Percentiles rank a stretch among this genome's conserved stretches.
phyloP scores from a whole-genome alignment of 495 filamentous ascomycete genomes.

The Aspergillus homomorphus region DNA sequence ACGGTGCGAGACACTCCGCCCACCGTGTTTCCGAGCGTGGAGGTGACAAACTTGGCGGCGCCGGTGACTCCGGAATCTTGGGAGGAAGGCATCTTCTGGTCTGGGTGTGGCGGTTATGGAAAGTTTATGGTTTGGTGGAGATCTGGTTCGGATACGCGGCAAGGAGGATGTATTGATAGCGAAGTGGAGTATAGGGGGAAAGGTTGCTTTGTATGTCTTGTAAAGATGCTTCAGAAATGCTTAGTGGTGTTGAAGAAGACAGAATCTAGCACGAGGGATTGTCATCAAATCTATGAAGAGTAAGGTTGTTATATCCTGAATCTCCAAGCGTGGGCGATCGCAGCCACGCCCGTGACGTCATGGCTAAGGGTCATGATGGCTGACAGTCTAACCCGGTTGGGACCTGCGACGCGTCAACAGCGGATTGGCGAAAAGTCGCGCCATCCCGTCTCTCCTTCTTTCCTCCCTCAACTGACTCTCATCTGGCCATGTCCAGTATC shows the following conservation, averaged over 20 bases:
- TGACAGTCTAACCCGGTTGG: neutral
- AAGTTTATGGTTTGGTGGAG: neutral
- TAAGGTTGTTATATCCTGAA: neutral
- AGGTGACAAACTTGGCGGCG: slow-evolving; percentile 47
- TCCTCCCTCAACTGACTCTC: neutral
- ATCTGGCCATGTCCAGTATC: neutral
- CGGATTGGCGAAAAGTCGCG: neutral
- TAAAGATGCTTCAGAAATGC: too few species aligned
- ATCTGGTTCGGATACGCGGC: neutral
- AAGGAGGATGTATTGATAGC: neutral
- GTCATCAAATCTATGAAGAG: neutral
- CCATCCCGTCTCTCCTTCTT: neutral
- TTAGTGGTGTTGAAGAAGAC: too few species aligned
- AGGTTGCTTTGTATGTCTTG: too few species aligned
- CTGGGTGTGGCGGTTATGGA: neutral
- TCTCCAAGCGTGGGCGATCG: too few species aligned
- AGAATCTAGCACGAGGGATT: neutral
- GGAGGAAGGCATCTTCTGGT: slow-evolving; percentile 12
- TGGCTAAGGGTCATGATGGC: neutral
- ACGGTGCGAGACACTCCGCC: slow-evolving; percentile 63
- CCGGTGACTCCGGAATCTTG: slow-evolving; percentile 38
- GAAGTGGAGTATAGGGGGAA: too few species aligned
- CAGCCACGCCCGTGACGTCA: neutral
- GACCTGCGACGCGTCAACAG: neutral
- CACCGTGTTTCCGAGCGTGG: slow-evolving; percentile 58